Evolutionary conservation across 768 basidiomycete species (phyloP), one percentile per base, ranked within the genome.

Genomic region (Mycena maculata): DNA sequence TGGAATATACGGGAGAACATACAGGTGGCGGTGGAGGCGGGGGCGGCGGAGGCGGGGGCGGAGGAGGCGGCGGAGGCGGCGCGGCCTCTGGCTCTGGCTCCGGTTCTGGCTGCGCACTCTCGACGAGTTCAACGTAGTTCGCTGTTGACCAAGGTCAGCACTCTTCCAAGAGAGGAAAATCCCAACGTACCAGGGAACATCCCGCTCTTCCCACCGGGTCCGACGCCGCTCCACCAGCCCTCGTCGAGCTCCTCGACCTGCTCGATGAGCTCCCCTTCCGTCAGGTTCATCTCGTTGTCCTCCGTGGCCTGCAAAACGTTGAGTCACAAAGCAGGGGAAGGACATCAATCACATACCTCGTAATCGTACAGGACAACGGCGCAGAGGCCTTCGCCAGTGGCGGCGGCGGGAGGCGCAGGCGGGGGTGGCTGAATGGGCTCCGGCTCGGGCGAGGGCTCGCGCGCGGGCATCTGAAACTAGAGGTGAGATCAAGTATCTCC

Each of bases 221-320:
- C 90, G 53, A 88, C 82, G 23, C 94, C 96, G 63, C 83, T 86
- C 96, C 96, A 98, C 96, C 96, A 99, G 8, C 93, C 93, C 71
- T 94, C 92, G 70, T 92, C 94, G 18, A 94, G 78, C 77, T 93
- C 89, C 77, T 95, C 93, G 50, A 97, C 88, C 69, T 92, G 87
- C 61, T 91, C 88, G 53, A 98, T 88, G 38, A 90, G 78, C 74
- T 96, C 94, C 48, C 94, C 94, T 76, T 97, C 95, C 1, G 81
- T 69, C 25, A 98, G 84, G 62, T 77, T 77, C 82, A 98, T 88
- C 75, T 98, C 96, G 73, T 95, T 95, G 66, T 95, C 92, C 78
- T 95, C 94, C 13, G 89, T 83, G 18, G 92, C 92, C 88, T 92
- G 33, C 6, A 23, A 48, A 38, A 55, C 13, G 33, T 13, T 28